Conservation (phyloP, 495 filamentous ascomycete species). For the Articulospora tetracladia region DNA sequence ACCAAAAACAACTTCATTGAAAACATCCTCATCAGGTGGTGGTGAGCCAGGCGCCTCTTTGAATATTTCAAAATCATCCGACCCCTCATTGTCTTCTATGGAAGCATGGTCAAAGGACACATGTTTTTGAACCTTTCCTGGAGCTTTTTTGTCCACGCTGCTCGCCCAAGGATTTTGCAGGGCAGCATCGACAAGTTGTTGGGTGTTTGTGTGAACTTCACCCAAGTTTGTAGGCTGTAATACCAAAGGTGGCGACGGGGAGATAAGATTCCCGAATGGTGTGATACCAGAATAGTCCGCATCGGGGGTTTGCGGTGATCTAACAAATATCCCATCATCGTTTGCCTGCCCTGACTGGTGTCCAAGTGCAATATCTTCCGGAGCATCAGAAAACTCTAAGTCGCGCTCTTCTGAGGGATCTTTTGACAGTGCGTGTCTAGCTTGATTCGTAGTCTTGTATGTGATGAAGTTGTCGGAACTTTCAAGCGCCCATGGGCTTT, state of each 20-base stretch:
- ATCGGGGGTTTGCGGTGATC: neutral
- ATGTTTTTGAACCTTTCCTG: conserved; percentile 14
- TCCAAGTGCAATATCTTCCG: neutral
- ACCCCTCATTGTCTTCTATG: neutral
- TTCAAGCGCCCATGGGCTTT: conserved; percentile 20
- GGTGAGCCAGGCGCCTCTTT: conserved; percentile 1
- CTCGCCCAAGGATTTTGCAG: conserved; percentile 24
- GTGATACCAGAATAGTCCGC: conserved; percentile 2
- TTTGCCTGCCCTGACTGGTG: neutral
- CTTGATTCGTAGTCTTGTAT: neutral
- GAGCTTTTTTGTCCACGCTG: neutral
- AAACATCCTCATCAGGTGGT: conserved; percentile 7
- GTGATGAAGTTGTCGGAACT: neutral
- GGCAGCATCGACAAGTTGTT: conserved; percentile 15
- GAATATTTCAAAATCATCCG: neutral
- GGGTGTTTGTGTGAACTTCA: neutral
- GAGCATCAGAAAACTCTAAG: neutral
- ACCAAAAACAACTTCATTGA: conserved; percentile 3
- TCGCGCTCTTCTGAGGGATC: neutral
- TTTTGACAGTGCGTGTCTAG: neutral
- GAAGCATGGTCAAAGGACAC: conserved; percentile 21
- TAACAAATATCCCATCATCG: neutral
- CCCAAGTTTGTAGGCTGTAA: neutral
- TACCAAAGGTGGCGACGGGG: conserved; percentile 10
- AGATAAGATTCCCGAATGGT: conserved; percentile 16